Conservation (phyloP, 1,284 basidiomycete genomes). For the Sporisorium exsertum region DNA sequence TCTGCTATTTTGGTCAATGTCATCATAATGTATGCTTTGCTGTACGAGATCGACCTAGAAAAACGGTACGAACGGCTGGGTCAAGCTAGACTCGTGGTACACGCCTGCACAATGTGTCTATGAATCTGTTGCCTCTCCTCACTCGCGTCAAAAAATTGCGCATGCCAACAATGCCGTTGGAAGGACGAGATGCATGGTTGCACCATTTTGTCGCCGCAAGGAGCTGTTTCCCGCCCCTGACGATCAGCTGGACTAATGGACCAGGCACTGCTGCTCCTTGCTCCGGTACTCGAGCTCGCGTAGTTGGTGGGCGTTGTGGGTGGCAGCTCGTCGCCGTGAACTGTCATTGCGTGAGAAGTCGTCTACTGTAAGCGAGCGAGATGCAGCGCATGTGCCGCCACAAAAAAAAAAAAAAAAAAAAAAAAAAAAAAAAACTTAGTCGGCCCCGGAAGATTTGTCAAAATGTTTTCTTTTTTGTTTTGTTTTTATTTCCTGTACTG, state of each 20-base stretch:
- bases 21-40: too few species aligned
- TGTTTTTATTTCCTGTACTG: not conserved
- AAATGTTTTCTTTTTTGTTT: too few species aligned
- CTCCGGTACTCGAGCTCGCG: not conserved
- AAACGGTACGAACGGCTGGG: too few species aligned
- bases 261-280: not conserved
- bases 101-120: too few species aligned
- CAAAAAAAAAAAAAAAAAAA: not conserved
- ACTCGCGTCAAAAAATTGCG: not conserved
- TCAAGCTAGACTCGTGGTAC: too few species aligned
- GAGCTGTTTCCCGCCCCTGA: not conserved
- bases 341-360: not conserved
- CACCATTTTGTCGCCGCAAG: not conserved
- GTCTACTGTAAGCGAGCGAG: constrained; percentile 2
- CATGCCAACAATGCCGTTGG: not conserved
- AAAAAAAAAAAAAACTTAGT: not conserved
- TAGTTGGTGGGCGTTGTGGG: constrained; percentile 6
- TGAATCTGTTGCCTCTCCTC: too few species aligned
- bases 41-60: not conserved
- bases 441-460: not conserved
- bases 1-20: too few species aligned
- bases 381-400: constrained; percentile 4
- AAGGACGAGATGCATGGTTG: not conserved
- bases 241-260: not conserved
- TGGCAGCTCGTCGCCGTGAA: constrained; percentile 1